Percentiles rank a stretch among this genome's conserved stretches.
Conservation (phyloP, 2,329 filamentous ascomycete genomes). For the Arthroderma sp. region DNA sequence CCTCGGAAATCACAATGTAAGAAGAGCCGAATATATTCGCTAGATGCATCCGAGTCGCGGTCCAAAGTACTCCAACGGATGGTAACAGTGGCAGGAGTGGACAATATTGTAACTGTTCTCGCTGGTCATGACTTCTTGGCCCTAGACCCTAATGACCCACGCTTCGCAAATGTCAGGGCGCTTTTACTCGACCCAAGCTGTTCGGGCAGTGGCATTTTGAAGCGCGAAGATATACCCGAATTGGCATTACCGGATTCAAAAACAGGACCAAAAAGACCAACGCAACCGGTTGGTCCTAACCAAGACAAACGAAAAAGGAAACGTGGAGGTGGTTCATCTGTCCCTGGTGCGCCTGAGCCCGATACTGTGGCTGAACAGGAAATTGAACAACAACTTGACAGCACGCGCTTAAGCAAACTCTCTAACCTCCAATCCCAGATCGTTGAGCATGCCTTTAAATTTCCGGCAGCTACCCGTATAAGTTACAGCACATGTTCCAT, state of each 20-base stretch:
- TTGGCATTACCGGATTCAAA: slow-evolving; percentile 44
- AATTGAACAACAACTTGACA: slow-evolving; percentile 39
- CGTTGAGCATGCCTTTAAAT: slow-evolving; percentile 70
- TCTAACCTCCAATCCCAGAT: slow-evolving; percentile 71
- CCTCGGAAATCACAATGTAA: slow-evolving; percentile 16
- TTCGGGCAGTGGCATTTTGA: slow-evolving; percentile 87
- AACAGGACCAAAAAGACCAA: slow-evolving; percentile 5
- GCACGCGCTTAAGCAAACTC: slow-evolving; percentile 56
- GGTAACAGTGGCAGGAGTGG: slow-evolving; percentile 63
- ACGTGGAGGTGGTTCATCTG: slow-evolving; percentile 11
- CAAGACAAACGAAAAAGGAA: slow-evolving; percentile 32
- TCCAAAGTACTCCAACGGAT: slow-evolving; percentile 71
- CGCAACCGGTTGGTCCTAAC: slow-evolving; percentile 23
- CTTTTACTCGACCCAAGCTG: slow-evolving; percentile 88
- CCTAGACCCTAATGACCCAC: slow-evolving; percentile 49
- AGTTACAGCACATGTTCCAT: slow-evolving; percentile 93
- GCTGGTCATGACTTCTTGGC: slow-evolving; percentile 70
- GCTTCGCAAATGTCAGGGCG: slow-evolving; percentile 59
- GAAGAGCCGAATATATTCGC: slow-evolving; percentile 37
- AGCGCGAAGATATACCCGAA: slow-evolving; percentile 63
- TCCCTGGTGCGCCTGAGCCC: slow-evolving; percentile 7
- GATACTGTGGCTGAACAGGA: slow-evolving; percentile 15
- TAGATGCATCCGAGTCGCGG: slow-evolving; percentile 36
- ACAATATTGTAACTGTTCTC: slow-evolving; percentile 52
- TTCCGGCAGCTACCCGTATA: slow-evolving; percentile 60